Conservation (phyloP, 2,329 filamentous ascomycete genomes). For the Sclerotinia spermophila region DNA sequence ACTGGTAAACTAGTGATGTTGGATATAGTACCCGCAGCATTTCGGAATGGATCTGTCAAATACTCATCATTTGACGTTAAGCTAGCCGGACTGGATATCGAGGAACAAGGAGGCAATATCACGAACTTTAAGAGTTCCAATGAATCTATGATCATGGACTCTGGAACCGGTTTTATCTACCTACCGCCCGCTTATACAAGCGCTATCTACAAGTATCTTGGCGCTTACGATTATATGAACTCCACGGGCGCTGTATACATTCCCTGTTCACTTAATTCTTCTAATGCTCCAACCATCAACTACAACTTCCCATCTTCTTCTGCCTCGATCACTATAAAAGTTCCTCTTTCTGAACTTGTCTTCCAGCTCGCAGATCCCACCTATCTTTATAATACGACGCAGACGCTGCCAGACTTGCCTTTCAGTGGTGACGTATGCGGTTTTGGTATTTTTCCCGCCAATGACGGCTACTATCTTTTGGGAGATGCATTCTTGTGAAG, state of each 20-base stretch:
- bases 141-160: constrained; percentile 54
- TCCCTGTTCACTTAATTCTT: constrained; percentile 41
- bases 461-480: constrained; percentile 33
- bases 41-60: constrained; percentile 22
- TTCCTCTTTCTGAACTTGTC: constrained; percentile 46
- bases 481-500: constrained; percentile 52
- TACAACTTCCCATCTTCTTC: constrained; percentile 46
- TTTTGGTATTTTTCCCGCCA: constrained; percentile 47
- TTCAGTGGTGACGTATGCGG: constrained; percentile 43
- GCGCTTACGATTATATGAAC: constrained; percentile 39
- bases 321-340: constrained; percentile 41
- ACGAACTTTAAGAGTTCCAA: constrained; percentile 36
- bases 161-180: constrained; percentile 62
- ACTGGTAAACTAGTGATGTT: constrained; percentile 36
- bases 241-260: constrained; percentile 23
- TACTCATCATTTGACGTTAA: constrained; percentile 28
- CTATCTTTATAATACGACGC: constrained; percentile 9
- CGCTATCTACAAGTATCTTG: constrained; percentile 39
- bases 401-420: constrained; percentile 18
- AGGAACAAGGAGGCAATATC: constrained; percentile 27
- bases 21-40: constrained; percentile 21
- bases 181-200: constrained; percentile 53
- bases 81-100: constrained; percentile 29
- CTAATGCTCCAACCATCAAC: constrained; percentile 40
- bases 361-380: constrained; percentile 25